Percentiles rank a stretch among this genome's conserved stretches.
phyloP scores from a whole-genome alignment of 169 alveolate species.

The Plasmodium fragile region DNA sequence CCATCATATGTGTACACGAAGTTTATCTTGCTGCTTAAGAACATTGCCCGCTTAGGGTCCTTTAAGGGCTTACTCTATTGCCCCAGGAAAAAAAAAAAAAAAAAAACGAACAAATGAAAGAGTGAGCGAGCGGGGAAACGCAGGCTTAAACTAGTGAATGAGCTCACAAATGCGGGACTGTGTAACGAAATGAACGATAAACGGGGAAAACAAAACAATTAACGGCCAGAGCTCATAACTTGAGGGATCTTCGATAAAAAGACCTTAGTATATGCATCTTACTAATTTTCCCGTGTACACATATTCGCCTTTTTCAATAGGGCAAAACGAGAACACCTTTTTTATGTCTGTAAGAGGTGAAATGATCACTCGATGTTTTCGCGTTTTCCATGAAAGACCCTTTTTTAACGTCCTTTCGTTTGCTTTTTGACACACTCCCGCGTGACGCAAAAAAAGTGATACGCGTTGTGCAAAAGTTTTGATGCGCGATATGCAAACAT shows the following conservation, averaged over 20 bases:
- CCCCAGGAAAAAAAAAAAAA: not conserved
- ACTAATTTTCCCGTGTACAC: not conserved
- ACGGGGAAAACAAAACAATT: not conserved
- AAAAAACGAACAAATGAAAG: not conserved
- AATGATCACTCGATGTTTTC: not conserved
- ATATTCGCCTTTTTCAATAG: not conserved
- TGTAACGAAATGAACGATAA: not conserved
- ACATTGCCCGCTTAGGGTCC: not conserved
- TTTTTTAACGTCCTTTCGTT: not conserved
- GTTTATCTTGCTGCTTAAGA: not conserved
- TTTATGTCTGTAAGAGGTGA: not conserved
- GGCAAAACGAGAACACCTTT: not conserved
- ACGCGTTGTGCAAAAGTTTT: constrained; percentile 4
- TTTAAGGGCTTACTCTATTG: not conserved
- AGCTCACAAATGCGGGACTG: not conserved
- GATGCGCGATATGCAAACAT: constrained; percentile 4
- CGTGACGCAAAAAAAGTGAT: not conserved
- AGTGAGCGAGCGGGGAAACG: not conserved
- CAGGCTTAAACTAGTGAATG: not conserved
- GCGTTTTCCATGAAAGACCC: constrained; percentile 1
- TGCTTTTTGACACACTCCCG: not conserved
- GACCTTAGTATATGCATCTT: not conserved
- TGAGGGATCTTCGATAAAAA: not conserved
- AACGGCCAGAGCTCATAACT: not conserved
- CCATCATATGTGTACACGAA: not conserved